Conservation (phyloP, 805 yeast species). For the Candida alai region DNA sequence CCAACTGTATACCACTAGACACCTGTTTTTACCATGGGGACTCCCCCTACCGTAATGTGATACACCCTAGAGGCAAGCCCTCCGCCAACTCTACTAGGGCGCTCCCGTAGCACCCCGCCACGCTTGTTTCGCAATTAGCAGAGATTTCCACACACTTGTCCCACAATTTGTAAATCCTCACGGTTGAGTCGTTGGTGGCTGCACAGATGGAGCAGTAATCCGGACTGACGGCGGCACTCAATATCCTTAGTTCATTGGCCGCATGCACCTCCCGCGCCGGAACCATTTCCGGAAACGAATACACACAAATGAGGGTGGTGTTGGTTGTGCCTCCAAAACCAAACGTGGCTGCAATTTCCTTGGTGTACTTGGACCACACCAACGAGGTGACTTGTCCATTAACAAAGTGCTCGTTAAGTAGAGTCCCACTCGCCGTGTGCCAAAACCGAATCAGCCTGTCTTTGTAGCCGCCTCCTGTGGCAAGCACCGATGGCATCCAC, state of each 20-base stretch:
- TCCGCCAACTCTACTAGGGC: constrained; percentile 47
- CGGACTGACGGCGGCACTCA: constrained; percentile 67
- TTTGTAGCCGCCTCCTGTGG: constrained; percentile 87
- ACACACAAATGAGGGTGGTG: constrained; percentile 54
- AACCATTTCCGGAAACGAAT: constrained; percentile 63
- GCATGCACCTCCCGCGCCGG: constrained; percentile 48
- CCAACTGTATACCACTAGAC: no score
- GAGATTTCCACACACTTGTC: constrained; percentile 25
- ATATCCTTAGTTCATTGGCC: constrained; percentile 49
- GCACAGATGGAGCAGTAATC: constrained; percentile 60
- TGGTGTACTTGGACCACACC: constrained; percentile 63
- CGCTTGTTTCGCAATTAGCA: constrained; percentile 3
- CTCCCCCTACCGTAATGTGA: no score
- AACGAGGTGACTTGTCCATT: constrained; percentile 76
- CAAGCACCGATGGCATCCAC: constrained; percentile 75
- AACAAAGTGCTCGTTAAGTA: constrained; percentile 53
- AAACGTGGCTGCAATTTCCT: constrained; percentile 72
- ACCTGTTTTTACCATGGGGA: no score
- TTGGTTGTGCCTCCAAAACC: constrained; percentile 64
- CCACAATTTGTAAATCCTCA: constrained; percentile 77
- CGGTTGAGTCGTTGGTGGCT: constrained; percentile 75
- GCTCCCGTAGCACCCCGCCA: constrained; percentile 25
- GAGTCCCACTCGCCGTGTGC: constrained; percentile 79
- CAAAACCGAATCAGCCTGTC: constrained; percentile 81
- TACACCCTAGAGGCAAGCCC: no score